A percentile compares a stretch with the other conserved stretches of the same genome.
phyloP scores from a whole-genome alignment of 768 basidiomycete species.

The Kwoniella pini region DNA sequence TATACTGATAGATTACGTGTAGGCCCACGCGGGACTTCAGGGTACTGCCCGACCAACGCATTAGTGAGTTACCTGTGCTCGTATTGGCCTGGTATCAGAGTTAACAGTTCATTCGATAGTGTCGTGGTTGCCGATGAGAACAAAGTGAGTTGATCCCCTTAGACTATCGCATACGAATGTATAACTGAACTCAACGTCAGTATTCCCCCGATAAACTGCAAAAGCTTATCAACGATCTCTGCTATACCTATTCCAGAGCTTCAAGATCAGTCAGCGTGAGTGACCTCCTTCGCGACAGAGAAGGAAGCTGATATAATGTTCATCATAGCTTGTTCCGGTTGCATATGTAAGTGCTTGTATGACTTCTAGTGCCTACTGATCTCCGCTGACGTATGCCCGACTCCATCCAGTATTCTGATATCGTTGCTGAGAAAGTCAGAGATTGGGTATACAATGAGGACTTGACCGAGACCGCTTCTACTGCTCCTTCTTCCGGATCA shows the following conservation, averaged over 20 bases:
- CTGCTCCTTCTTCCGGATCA: slow-evolving; percentile 12
- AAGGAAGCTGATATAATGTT: no score
- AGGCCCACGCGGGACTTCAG: slow-evolving; percentile 48
- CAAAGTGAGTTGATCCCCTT: slow-evolving; percentile 10
- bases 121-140: slow-evolving; percentile 36
- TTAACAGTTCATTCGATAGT: background rate
- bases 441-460: slow-evolving; percentile 24
- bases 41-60: slow-evolving; percentile 53
- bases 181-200: background rate
- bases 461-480: slow-evolving; percentile 10
- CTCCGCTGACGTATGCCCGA: no score
- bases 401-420: slow-evolving; percentile 12
- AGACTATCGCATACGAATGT: background rate
- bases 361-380: no score
- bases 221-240: slow-evolving; percentile 30
- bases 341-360: slow-evolving; percentile 24
- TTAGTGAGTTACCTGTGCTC: no score
- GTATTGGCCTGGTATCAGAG: no score
- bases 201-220: slow-evolving; percentile 40
- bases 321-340: slow-evolving; percentile 26
- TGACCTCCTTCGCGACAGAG: no score
- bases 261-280: slow-evolving; percentile 35
- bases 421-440: slow-evolving; percentile 23
- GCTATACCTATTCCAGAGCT: slow-evolving; percentile 40
- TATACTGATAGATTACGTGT: background rate